Percentiles rank a stretch among this genome's conserved stretches.
Conservation (phyloP, 306 rosid species). For the Ziziphus jujuba region DNA sequence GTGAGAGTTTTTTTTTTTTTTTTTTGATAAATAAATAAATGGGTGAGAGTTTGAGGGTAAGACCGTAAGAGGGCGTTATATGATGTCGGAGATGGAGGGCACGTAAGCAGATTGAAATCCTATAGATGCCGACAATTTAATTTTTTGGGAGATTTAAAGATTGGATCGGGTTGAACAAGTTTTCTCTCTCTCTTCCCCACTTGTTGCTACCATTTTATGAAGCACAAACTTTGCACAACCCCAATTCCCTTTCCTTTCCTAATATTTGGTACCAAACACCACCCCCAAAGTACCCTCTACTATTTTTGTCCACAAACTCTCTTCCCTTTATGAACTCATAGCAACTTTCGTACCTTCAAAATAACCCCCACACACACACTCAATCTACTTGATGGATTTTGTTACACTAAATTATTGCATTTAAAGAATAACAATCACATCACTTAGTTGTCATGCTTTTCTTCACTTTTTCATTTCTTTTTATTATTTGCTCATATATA, state of each 20-base stretch:
- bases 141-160: not conserved
- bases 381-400: no score
- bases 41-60: not conserved
- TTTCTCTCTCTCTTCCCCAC: not conserved
- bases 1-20: not conserved
- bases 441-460: no score
- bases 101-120: conserved; percentile 42
- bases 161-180: no score
- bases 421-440: no score
- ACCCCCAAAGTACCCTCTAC: not conserved
- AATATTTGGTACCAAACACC: not conserved
- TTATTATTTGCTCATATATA: no score
- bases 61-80: not conserved
- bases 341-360: no score
- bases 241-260: not conserved
- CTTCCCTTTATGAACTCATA: not conserved
- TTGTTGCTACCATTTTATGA: conserved; percentile 9
- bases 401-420: no score
- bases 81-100: conserved; percentile 56
- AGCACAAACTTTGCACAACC: not conserved
- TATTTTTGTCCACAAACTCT: not conserved
- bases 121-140: conserved; percentile 53
- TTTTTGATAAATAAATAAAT: no score
- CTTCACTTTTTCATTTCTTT: no score
- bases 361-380: no score